Conservation (phyloP, 352 stramenopile species). For the Thalassiosira mediterranea region DNA sequence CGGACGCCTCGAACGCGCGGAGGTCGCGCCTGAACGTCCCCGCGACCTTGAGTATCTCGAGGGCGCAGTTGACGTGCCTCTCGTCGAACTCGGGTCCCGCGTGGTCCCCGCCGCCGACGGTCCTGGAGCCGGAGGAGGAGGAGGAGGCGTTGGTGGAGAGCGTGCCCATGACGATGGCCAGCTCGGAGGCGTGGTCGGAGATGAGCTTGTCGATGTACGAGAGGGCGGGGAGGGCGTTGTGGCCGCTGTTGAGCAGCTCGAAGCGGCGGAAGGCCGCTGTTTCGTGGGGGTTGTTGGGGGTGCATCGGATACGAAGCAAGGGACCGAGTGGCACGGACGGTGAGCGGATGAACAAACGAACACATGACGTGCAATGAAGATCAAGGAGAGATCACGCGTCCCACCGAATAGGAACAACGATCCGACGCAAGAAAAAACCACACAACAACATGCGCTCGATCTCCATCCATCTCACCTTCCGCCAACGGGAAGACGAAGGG, state of each 20-base stretch:
- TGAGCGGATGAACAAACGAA: not conserved
- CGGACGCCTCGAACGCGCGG: slow-evolving; percentile 58
- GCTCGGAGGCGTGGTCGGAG: slow-evolving; percentile 63
- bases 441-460: not conserved
- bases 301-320: too few relatives aligned
- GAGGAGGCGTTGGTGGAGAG: slow-evolving; percentile 59
- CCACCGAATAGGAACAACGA: not conserved
- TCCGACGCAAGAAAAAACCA: slow-evolving; percentile 10
- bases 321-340: too few relatives aligned
- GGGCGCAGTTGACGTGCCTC: slow-evolving; percentile 67
- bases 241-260: slow-evolving; percentile 77
- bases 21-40: slow-evolving; percentile 49
- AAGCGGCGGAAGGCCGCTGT: slow-evolving; percentile 62
- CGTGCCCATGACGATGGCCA: slow-evolving; percentile 65
- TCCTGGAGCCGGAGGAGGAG: too few relatives aligned
- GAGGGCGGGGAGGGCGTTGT: slow-evolving; percentile 47
- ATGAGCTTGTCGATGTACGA: slow-evolving; percentile 67
- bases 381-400: not conserved
- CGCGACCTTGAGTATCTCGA: slow-evolving; percentile 75
- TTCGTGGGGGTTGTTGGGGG: not conserved
- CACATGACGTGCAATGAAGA: too few relatives aligned
- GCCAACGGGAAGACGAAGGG: slow-evolving; percentile 71
- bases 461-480: slow-evolving; percentile 62
- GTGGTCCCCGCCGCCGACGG: too few relatives aligned
- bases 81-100: slow-evolving; percentile 77